Evolutionary conservation across 2,329 filamentous ascomycete species (phyloP).

Genomic region (Aspergillus nomiae): DNA sequence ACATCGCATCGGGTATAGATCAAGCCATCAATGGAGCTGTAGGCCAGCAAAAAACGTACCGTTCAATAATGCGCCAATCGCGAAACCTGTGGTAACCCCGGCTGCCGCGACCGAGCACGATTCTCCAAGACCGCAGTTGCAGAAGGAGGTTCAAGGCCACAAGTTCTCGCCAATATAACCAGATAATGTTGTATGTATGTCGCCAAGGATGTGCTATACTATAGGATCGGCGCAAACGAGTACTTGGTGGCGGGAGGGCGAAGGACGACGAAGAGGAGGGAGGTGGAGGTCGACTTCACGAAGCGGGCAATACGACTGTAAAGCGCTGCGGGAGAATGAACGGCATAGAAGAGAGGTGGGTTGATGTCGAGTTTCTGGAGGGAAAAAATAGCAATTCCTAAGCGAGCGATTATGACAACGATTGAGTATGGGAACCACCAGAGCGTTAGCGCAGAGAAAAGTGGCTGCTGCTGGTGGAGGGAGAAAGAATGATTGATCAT

Average conservation of each 20-base stretch:
- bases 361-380: conserved; percentile 14
- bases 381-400: conserved; percentile 9
- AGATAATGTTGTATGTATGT: neutral
- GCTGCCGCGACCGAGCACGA: conserved; percentile 38
- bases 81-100: conserved; percentile 30
- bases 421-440: conserved; percentile 7
- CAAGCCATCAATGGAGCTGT: conserved; percentile 11
- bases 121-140: conserved; percentile 29
- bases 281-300: conserved; percentile 31
- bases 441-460: conserved; percentile 12
- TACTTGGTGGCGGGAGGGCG: conserved; percentile 13
- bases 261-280: conserved; percentile 15
- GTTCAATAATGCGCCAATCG: conserved; percentile 41
- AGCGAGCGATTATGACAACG: conserved; percentile 9
- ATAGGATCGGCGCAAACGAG: conserved; percentile 19
- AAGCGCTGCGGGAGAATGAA: conserved; percentile 32
- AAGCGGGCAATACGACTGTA: conserved; percentile 37
- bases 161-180: neutral
- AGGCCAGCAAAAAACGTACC: conserved; percentile 34
- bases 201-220: neutral
- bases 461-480: conserved; percentile 17
- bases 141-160: conserved; percentile 9
- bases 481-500: conserved; percentile 15
- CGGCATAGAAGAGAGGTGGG: conserved; percentile 34
- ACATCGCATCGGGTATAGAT: conserved; percentile 8